These are phyloP conservation scores for Solanum corneliomulleri DNA, from an alignment of 257 asterid species.

Conservation along the genomic window DNA sequence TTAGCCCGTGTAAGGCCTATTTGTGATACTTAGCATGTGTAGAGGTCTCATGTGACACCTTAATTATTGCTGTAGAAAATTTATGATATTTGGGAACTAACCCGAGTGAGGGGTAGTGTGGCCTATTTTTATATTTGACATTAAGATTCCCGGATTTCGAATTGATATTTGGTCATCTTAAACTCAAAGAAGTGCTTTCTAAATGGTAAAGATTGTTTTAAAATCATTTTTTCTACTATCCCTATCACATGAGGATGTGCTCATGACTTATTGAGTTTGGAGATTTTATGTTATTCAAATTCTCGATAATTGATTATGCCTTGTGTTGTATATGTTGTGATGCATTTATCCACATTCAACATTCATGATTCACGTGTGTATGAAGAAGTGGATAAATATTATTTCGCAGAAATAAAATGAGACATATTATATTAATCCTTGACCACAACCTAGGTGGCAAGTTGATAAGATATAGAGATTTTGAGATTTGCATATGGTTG, in stretches of 20 bases:
- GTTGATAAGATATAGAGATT: no score
- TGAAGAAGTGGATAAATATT: no score
- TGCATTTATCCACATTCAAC: no score
- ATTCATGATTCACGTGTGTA: no score
- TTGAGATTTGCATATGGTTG: no score
- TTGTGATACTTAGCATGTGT: not conserved
- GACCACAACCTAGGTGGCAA: not conserved
- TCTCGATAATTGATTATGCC: no score
- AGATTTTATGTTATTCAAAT: no score
- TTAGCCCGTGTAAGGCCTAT: not conserved
- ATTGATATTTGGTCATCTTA: not conserved
- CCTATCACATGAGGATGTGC: not conserved
- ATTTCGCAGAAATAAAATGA: no score
- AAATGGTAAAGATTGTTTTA: not conserved
- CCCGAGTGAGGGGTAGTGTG: not conserved
- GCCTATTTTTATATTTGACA: no score
- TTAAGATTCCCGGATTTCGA: not conserved
- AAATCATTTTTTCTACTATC: not conserved
- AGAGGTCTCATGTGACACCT: not conserved
- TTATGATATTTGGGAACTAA: not conserved
- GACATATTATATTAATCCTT: not conserved
- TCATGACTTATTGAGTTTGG: no score
- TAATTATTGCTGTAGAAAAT: not conserved
- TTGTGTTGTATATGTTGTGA: no score
- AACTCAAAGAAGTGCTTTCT: not conserved